Percentiles rank a stretch among this genome's conserved stretches.
Conservation (phyloP, 2,329 filamentous ascomycete genomes). For the Curvularia hawaiiensis region DNA sequence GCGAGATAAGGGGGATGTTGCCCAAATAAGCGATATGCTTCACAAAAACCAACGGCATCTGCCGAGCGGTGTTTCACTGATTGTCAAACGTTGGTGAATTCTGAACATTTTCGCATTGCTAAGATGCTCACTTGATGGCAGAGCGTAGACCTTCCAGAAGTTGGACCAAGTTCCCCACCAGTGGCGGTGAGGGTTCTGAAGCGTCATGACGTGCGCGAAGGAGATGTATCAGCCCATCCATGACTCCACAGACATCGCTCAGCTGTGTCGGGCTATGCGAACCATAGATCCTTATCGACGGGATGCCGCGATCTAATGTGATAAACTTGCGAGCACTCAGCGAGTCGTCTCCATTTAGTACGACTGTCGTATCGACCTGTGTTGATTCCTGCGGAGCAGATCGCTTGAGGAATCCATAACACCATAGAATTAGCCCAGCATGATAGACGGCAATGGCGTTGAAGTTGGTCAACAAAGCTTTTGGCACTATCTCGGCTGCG, state of each 20-base stretch:
- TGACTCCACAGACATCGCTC: slow-evolving; percentile 62
- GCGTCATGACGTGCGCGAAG: slow-evolving; percentile 58
- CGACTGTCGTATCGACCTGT: slow-evolving; percentile 38
- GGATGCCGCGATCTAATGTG: slow-evolving; percentile 59
- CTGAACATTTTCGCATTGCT: slow-evolving; percentile 1
- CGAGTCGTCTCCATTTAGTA: slow-evolving; percentile 63
- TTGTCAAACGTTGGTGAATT: not conserved
- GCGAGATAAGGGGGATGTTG: not conserved
- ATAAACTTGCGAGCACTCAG: slow-evolving; percentile 63
- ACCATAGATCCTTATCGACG: slow-evolving; percentile 51
- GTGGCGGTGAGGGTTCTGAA: slow-evolving; percentile 54
- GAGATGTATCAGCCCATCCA: slow-evolving; percentile 63
- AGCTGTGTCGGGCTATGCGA: slow-evolving; percentile 45
- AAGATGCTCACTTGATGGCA: slow-evolving; percentile 47
- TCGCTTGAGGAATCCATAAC: slow-evolving; percentile 63
- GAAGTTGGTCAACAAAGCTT: slow-evolving; percentile 65
- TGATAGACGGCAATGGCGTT: slow-evolving; percentile 72
- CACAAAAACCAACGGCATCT: not conserved
- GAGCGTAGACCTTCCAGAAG: slow-evolving; percentile 66
- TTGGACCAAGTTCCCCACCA: slow-evolving; percentile 71
- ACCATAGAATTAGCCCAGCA: slow-evolving; percentile 71
- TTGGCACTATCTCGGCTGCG: slow-evolving; percentile 61
- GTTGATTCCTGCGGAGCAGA: slow-evolving; percentile 36
- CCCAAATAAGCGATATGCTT: not conserved
- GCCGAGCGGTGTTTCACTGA: not conserved